These are phyloP conservation scores for Lyophyllum decastes DNA, from an alignment of 768 basidiomycete species.

Conservation along the genomic window DNA sequence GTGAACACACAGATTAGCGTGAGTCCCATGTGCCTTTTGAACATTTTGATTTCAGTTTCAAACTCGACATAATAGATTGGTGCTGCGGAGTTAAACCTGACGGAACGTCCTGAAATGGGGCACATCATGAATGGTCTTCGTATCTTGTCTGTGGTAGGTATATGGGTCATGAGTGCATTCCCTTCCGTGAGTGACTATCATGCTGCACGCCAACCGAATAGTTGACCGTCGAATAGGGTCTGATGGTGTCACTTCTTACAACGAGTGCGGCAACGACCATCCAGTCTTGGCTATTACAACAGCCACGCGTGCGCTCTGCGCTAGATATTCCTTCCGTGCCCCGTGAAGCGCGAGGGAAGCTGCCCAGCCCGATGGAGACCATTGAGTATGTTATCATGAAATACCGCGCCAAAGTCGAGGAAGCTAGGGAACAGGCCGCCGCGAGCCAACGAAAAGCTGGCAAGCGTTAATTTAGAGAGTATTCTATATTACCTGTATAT, in stretches of 20 bases:
- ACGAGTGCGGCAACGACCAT: slow-evolving; percentile 43
- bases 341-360: slow-evolving; percentile 22
- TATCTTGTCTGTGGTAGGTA: slow-evolving; percentile 49
- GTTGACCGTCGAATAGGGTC: slow-evolving; percentile 30
- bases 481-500: slow-evolving; percentile 2
- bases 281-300: slow-evolving; percentile 52
- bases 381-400: slow-evolving; percentile 21
- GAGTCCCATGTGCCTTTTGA: slow-evolving; percentile 21
- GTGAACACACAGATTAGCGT: slow-evolving; percentile 76
- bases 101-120: slow-evolving; percentile 51
- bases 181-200: slow-evolving; percentile 59
- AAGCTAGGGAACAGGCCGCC: slow-evolving; percentile 17
- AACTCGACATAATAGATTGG: slow-evolving; percentile 30
- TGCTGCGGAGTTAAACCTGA: slow-evolving; percentile 58
- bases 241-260: slow-evolving; percentile 43
- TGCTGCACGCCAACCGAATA: neutral
- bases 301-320: slow-evolving; percentile 38
- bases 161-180: slow-evolving; percentile 52
- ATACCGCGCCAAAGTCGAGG: slow-evolving; percentile 23
- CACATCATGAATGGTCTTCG: slow-evolving; percentile 73
- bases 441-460: slow-evolving; percentile 17
- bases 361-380: slow-evolving; percentile 31
- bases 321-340: slow-evolving; percentile 40
- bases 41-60: neutral
- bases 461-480: slow-evolving; percentile 14